Conservation (phyloP, 257 asterid genomes). For the Apocynum venetum region DNA sequence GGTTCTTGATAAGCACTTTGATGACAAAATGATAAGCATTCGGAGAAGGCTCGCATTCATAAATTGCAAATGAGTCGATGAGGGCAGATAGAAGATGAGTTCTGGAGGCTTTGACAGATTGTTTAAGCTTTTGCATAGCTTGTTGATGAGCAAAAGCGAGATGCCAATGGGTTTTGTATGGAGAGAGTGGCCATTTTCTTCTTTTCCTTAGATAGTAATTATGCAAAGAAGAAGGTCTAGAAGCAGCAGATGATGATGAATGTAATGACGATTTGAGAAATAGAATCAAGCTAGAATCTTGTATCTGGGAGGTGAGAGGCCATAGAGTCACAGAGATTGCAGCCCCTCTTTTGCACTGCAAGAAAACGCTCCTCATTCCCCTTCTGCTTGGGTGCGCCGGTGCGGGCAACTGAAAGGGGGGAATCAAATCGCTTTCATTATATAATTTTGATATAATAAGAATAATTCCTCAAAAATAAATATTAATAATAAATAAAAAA, state of each 20-base stretch:
- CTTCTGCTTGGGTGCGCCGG: background rate
- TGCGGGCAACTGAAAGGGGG: no score
- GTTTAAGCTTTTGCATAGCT: conserved; percentile 45
- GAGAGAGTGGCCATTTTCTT: conserved; percentile 70
- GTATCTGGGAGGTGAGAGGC: background rate
- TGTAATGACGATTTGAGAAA: conserved; percentile 3
- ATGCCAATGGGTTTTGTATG: conserved; percentile 40
- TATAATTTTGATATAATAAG: background rate
- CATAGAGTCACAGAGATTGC: no score
- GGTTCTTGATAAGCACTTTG: conserved; percentile 32
- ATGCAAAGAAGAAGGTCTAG: conserved; percentile 29
- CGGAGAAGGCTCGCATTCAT: conserved; percentile 51
- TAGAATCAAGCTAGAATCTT: conserved; percentile 1
- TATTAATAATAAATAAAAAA: no score
- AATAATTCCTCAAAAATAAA: background rate
- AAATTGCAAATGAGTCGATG: conserved; percentile 39
- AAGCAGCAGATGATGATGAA: conserved; percentile 27
- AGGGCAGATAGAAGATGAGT: conserved; percentile 45
- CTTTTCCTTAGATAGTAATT: conserved; percentile 50
- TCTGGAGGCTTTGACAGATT: conserved; percentile 20
- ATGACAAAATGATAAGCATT: conserved; percentile 52
- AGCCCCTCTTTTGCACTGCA: background rate
- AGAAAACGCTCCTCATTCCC: background rate
- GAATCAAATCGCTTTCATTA: background rate
- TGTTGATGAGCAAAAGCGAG: conserved; percentile 44